phyloP scores from a whole-genome alignment of 805 yeast species.

The Candida corydali region DNA sequence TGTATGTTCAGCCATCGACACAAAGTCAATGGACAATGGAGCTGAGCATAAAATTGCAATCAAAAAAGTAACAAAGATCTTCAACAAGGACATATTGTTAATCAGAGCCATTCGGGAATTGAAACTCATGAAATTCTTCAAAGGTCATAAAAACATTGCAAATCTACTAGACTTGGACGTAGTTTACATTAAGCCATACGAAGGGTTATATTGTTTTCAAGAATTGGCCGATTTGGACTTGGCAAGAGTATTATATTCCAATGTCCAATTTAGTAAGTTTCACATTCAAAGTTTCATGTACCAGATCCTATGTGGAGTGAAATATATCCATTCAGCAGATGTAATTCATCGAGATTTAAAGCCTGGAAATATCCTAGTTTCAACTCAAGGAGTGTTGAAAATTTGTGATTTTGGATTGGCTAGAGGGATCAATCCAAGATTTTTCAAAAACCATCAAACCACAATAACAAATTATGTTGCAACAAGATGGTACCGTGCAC shows the following conservation, averaged over 20 bases:
- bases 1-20: conserved; percentile 71
- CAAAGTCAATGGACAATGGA: conserved; percentile 23
- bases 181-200: conserved; percentile 61
- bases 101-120: conserved; percentile 83
- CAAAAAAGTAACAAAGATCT: conserved; percentile 73
- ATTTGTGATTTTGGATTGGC: conserved; percentile 95
- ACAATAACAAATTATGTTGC: conserved; percentile 84
- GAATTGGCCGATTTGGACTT: conserved; percentile 82
- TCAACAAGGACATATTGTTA: conserved; percentile 59
- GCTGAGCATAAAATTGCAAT: conserved; percentile 51
- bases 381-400: conserved; percentile 68
- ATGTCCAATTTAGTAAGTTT: conserved; percentile 75
- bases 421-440: conserved; percentile 53
- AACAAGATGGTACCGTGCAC: conserved; percentile 94
- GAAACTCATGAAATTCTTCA: conserved; percentile 72
- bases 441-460: conserved; percentile 27
- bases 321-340: conserved; percentile 87
- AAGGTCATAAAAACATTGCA: conserved; percentile 83
- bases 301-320: conserved; percentile 81
- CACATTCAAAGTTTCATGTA: conserved; percentile 74
- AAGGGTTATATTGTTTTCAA: conserved; percentile 86
- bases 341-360: conserved; percentile 90
- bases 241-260: conserved; percentile 72
- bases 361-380: conserved; percentile 83
- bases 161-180: conserved; percentile 71